Percentiles rank a stretch among this genome's conserved stretches.
phyloP scores from a whole-genome alignment of 306 rosid genomes.

The Astragalus membranaceus region DNA sequence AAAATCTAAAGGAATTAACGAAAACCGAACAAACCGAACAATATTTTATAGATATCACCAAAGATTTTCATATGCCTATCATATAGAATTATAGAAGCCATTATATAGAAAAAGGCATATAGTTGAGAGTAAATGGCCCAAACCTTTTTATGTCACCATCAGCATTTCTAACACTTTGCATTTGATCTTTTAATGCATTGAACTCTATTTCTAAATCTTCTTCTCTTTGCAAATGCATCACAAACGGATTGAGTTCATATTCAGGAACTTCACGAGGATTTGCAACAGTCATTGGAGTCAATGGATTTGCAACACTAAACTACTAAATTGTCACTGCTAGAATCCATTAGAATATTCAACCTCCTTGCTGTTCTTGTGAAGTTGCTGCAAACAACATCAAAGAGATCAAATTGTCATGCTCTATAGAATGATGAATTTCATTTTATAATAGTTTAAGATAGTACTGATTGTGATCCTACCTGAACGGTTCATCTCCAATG shows the following conservation, averaged over 20 bases:
- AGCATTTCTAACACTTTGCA: conserved; percentile 60
- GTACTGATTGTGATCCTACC: too few species aligned
- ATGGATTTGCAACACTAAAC: too few species aligned
- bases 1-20: conserved; percentile 36
- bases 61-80: not conserved
- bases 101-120: not conserved
- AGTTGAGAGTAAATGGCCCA: conserved; percentile 1
- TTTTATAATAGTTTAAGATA: too few species aligned
- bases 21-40: conserved; percentile 8
- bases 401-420: too few species aligned
- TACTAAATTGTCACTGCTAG: too few species aligned
- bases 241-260: conserved; percentile 95
- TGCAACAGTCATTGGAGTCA: conserved; percentile 94
- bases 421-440: too few species aligned
- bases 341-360: too few species aligned
- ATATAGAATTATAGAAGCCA: not conserved
- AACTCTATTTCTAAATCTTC: conserved; percentile 90
- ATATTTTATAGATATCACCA: not conserved
- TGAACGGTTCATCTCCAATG: too few species aligned
- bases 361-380: too few species aligned
- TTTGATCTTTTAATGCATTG: conserved; percentile 55
- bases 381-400: too few species aligned
- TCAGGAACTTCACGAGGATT: conserved; percentile 99
- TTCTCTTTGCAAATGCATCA: too few species aligned
- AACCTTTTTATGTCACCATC: conserved; percentile 83